phyloP scores from a whole-genome alignment of 352 stramenopile genomes.

The Pythium monospermum region DNA sequence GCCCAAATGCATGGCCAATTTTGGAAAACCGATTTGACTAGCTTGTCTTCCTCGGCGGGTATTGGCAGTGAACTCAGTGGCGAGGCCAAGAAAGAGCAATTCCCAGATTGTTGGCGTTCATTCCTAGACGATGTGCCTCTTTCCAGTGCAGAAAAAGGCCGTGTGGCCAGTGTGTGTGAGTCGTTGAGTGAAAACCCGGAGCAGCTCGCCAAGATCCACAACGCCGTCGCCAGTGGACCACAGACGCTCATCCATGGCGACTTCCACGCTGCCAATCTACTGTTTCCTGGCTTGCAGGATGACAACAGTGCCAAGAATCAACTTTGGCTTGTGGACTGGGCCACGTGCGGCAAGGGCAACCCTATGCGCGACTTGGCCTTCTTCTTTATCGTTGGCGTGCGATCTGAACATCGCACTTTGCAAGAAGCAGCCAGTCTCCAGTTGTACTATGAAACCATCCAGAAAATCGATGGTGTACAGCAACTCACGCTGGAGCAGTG shows the following conservation, averaged over 20 bases:
- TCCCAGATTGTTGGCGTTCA: slow-evolving; percentile 45
- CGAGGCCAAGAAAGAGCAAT: slow-evolving; percentile 58
- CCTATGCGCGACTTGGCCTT: slow-evolving; percentile 75
- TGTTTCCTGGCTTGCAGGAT: slow-evolving; percentile 31
- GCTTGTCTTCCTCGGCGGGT: slow-evolving; percentile 43
- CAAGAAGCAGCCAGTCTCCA: slow-evolving; percentile 36
- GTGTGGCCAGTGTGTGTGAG: slow-evolving; percentile 38
- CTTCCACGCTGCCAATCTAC: slow-evolving; percentile 77
- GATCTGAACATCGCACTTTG: slow-evolving; percentile 31
- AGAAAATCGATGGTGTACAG: slow-evolving; percentile 13
- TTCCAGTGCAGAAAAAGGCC: slow-evolving; percentile 20
- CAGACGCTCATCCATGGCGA: slow-evolving; percentile 73
- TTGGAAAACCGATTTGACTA: slow-evolving; percentile 39
- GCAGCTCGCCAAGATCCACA: slow-evolving; percentile 37
- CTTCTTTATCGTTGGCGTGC: slow-evolving; percentile 80
- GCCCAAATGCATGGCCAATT: slow-evolving; percentile 62
- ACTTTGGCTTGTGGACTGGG: slow-evolving; percentile 77
- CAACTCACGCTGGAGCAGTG: slow-evolving; percentile 36
- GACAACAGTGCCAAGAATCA: slow-evolving; percentile 17
- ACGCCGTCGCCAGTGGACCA: slow-evolving; percentile 44
- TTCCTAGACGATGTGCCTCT: slow-evolving; percentile 53
- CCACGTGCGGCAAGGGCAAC: slow-evolving; percentile 68
- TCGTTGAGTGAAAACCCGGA: slow-evolving; percentile 36
- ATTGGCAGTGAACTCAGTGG: slow-evolving; percentile 64
- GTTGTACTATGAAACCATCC: slow-evolving; percentile 38